A percentile compares a stretch with the other conserved stretches of the same genome.
phyloP scores from a whole-genome alignment of 768 basidiomycete species.

The Nidularia pulvinata region DNA sequence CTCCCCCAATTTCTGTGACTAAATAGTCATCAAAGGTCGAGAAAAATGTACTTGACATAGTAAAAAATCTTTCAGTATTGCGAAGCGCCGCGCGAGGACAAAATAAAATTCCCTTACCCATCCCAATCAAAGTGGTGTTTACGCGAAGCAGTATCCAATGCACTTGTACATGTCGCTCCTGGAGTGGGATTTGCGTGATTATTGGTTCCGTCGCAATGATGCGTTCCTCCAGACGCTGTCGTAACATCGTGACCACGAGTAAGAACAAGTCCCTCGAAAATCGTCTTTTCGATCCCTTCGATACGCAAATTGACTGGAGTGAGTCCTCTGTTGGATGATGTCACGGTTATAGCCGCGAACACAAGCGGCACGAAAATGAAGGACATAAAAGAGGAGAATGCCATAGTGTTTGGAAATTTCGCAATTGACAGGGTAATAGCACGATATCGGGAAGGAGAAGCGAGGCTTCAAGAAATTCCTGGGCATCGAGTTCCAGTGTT shows the following conservation, averaged over 20 bases:
- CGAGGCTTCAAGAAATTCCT: too few species aligned
- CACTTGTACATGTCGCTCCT: conserved; percentile 39
- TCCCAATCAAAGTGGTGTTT: conserved; percentile 31
- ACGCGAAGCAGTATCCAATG: conserved; percentile 38
- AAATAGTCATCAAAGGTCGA: conserved; percentile 40
- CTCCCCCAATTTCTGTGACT: conserved; percentile 32
- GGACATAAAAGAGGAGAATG: too few species aligned
- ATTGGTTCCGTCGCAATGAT: conserved; percentile 46
- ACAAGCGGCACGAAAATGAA: too few species aligned
- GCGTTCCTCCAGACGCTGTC: conserved; percentile 30
- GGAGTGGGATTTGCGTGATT: conserved; percentile 24
- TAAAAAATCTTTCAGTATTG: too few species aligned
- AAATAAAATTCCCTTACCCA: conserved; percentile 19
- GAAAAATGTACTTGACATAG: conserved; percentile 22
- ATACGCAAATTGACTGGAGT: conserved; percentile 31
- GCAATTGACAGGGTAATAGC: too few species aligned
- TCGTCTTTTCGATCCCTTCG: conserved; percentile 32
- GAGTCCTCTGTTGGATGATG: background rate
- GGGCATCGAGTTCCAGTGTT: too few species aligned
- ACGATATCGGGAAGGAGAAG: too few species aligned
- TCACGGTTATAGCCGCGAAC: too few species aligned
- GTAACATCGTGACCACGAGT: conserved; percentile 40
- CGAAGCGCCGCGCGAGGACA: too few species aligned
- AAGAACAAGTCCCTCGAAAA: conserved; percentile 33
- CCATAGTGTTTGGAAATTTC: too few species aligned